Evolutionary conservation across 106 monocot genomes (phyloP).

Genomic region (Ottelia alismoides): DNA sequence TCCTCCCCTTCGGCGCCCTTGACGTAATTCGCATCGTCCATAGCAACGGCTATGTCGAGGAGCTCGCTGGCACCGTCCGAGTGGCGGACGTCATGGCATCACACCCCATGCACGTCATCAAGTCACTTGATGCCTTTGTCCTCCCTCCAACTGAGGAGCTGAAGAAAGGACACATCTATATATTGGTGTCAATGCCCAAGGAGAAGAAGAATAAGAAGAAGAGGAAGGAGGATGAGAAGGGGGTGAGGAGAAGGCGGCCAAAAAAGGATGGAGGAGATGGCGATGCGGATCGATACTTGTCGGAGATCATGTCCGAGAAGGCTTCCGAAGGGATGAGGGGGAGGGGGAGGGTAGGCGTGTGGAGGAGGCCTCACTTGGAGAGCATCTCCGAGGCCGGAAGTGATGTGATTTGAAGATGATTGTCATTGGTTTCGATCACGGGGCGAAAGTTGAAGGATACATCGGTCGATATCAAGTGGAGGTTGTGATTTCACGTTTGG

Average conservation of each 20-base stretch:
- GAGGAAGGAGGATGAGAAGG: constrained; percentile 15
- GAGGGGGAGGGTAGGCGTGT: constrained; percentile 57
- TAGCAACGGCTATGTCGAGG: constrained; percentile 76
- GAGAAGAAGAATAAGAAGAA: constrained; percentile 7
- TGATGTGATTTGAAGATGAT: too few species aligned
- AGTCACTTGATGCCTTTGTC: constrained; percentile 32
- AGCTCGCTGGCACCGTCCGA: constrained; percentile 43
- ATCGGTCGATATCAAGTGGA: too few species aligned
- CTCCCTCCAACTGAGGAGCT: constrained; percentile 69
- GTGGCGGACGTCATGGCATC: constrained; percentile 61
- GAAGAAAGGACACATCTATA: constrained; percentile 82
- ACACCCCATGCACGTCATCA: constrained; percentile 80
- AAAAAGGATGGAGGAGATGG: constrained; percentile 14
- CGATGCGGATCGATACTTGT: constrained; percentile 46
- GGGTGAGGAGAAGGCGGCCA: background rate
- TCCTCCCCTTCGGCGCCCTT: constrained; percentile 86
- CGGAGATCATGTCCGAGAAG: constrained; percentile 57
- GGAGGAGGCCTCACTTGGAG: constrained; percentile 82
- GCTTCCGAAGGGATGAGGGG: constrained; percentile 36
- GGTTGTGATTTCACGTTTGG: too few species aligned
- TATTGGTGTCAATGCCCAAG: constrained; percentile 42
- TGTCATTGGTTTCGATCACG: too few species aligned
- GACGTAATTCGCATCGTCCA: constrained; percentile 93
- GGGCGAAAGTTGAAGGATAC: too few species aligned
- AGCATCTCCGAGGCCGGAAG: constrained; percentile 75